Percentiles rank a stretch among this genome's conserved stretches.
Conservation (phyloP, 805 yeast species). For the Ogataea pini region DNA sequence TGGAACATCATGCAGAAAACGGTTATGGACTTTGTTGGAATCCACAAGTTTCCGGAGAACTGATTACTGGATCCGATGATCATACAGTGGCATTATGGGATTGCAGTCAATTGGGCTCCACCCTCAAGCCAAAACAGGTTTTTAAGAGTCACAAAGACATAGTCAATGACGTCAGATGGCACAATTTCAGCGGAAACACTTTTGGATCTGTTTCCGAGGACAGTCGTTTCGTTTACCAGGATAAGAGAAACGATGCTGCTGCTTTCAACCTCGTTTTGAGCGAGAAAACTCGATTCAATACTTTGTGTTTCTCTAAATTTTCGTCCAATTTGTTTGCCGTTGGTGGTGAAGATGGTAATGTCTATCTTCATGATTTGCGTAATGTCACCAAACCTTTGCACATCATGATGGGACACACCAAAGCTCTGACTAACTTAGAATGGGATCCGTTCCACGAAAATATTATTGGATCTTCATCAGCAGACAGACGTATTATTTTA, state of each 20-base stretch:
- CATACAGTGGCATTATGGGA: slow-evolving; percentile 64
- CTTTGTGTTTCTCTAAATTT: slow-evolving; percentile 65
- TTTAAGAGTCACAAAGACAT: slow-evolving; percentile 51
- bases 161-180: slow-evolving; percentile 80
- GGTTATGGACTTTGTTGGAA: slow-evolving; percentile 80
- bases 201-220: slow-evolving; percentile 82
- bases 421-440: slow-evolving; percentile 67
- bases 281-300: slow-evolving; percentile 49
- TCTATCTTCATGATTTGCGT: slow-evolving; percentile 66
- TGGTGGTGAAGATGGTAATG: slow-evolving; percentile 68
- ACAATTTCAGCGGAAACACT: slow-evolving; percentile 46
- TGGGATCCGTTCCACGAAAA: slow-evolving; percentile 82
- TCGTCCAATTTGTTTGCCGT: slow-evolving; percentile 62
- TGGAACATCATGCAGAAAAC: slow-evolving; percentile 59
- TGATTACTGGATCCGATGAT: slow-evolving; percentile 70
- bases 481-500: slow-evolving; percentile 72
- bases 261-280: slow-evolving; percentile 27
- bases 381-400: slow-evolving; percentile 48
- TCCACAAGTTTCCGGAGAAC: slow-evolving; percentile 44
- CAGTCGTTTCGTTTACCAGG: slow-evolving; percentile 53
- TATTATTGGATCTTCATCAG: slow-evolving; percentile 71
- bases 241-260: slow-evolving; percentile 41
- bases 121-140: slow-evolving; percentile 31
- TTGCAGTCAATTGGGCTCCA: slow-evolving; percentile 24
- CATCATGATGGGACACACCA: slow-evolving; percentile 80